Base-by-base conservation (phyloP, 768 basidiomycete genomes). In the Tylopilus subfusipes region DNA sequence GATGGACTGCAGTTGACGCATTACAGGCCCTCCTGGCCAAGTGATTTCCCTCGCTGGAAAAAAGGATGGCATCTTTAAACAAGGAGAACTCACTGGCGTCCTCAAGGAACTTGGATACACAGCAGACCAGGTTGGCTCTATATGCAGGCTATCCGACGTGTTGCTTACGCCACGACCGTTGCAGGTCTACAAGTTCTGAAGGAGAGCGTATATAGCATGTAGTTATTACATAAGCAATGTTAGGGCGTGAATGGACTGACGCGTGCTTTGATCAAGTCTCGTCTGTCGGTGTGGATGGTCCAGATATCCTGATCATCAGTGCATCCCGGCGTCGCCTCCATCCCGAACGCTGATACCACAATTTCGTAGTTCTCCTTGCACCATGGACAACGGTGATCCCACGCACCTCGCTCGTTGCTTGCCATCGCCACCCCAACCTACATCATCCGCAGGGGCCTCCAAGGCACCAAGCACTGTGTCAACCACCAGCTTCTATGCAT, bases 81-180 rank as follows among this genome's bases (percentile, higher is more conserved):
- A 97, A 71, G 95, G 94, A 24, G 82, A 83, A 56, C 65, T 97
- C 19, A 80, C 78, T 16, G 94, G 95, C 42, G 73, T 87, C n/a
- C 78, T 98, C 45, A 91, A 90, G 72, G 88, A 94, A 60, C 85
- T 77, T 7, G 93, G 92, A 34, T 99, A 96, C 69, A 85, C 77
- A 10, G 78, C 83, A 57, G 87, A 91, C 18, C 93, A 98, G 79
- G 94, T 94, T 53, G n/a, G 67, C 8, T 14, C 42, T 21, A 29
- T 50, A 12, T 24, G 7, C 5, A 9, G 19, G 21, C 25, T 31
- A 1, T 50, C 5, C 5, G 24, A 43, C 18, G 18, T 21, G 18
- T 30, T 42, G 33, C 56, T 60, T 18, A 59, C 22, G 43, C 12
- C 5, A 29, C 62, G 52, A 10, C 33, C 30, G 10, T 11, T 46